Evolutionary conservation across 257 asterid genomes (phyloP).

Genomic region (Leonotis leonurus): DNA sequence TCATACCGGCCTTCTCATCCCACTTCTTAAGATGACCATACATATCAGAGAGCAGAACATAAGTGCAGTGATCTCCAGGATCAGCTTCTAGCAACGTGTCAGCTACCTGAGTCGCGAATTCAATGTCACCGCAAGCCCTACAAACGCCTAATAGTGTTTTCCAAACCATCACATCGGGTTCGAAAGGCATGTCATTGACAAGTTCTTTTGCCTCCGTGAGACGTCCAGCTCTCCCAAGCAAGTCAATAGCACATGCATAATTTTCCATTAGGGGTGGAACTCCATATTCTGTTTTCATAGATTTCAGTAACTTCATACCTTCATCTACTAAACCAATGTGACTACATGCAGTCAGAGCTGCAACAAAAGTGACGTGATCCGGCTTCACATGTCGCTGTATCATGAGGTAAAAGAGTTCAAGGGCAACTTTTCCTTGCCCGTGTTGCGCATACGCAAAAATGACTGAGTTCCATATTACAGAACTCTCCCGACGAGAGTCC

Average conservation of each 20-base stretch:
- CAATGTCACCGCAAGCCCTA: conserved; percentile 73
- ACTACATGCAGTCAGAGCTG: conserved; percentile 80
- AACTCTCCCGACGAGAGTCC: conserved; percentile 44
- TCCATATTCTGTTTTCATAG: conserved; percentile 56
- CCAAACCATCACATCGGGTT: conserved; percentile 74
- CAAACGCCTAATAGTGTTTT: conserved; percentile 73
- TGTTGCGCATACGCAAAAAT: conserved; percentile 84
- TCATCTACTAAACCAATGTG: conserved; percentile 78
- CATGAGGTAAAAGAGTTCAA: conserved; percentile 57
- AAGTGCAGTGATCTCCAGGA: conserved; percentile 78
- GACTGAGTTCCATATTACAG: conserved; percentile 79
- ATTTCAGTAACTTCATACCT: conserved; percentile 46
- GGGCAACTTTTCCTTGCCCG: conserved; percentile 66
- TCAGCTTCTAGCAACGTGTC: conserved; percentile 49
- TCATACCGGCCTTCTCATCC: conserved; percentile 67
- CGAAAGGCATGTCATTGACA: conserved; percentile 62
- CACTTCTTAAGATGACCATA: conserved; percentile 64
- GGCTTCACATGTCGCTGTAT: conserved; percentile 37
- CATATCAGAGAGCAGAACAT: conserved; percentile 73
- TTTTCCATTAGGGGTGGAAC: conserved; percentile 70
- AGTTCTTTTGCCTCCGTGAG: conserved; percentile 54
- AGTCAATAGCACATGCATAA: conserved; percentile 78
- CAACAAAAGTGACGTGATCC: conserved; percentile 83
- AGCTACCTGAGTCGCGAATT: conserved; percentile 58
- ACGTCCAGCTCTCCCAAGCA: conserved; percentile 78